Evolutionary conservation across 306 rosid genomes (phyloP), one percentile per base, ranked within the genome.

Genomic region (Cicer arietinum): DNA sequence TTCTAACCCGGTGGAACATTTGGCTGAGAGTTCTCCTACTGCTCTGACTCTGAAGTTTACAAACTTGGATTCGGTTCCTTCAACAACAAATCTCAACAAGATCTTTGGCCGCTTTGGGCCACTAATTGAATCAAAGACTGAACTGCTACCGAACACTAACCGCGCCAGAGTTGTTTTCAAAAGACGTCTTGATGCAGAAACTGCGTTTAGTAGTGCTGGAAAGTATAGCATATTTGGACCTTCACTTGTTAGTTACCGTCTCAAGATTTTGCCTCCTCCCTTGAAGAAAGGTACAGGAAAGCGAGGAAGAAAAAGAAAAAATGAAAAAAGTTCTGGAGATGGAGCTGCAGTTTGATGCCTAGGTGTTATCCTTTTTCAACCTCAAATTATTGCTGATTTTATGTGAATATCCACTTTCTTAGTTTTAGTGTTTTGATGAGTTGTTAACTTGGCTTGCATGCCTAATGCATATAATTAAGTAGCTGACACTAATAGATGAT

Each of bases 141-240:
- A 88, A 79, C 80, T 93, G 59, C 40, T 89, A 39, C 84, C 80
- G 89, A 91, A 75, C 77, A 87, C 84, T 48, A 87, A 73, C 75
- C 80, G 92, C 0, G 98, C 89, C 58, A 86, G 80, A 78, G 94
- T 91, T 76, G 91, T 93, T 79, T 93, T 93, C 71, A 74, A 44
- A 76, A 82, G 76, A 76, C 83, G 77, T 25, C 13, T 75, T 6
- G 96, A 89, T 77, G 96, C 97, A 17, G 91, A 90, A 85, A 72
- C 79, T 39, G 98, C 96, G 71, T 94, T 91, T 81, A 90, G 96
- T 54, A 91, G 92, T 74, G 86, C 96, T 9, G 96, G 98, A 74
- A 91, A 91, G 77, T 90, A 87, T 77, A 85, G 88, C 80, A 85
- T 80, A 20, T 94, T 94, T 51, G 97, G 98, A 66, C 92, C 96